A percentile compares a stretch with the other conserved stretches of the same genome.
phyloP scores from a whole-genome alignment of 148 eudicot species.

The Camellia sinensis region DNA sequence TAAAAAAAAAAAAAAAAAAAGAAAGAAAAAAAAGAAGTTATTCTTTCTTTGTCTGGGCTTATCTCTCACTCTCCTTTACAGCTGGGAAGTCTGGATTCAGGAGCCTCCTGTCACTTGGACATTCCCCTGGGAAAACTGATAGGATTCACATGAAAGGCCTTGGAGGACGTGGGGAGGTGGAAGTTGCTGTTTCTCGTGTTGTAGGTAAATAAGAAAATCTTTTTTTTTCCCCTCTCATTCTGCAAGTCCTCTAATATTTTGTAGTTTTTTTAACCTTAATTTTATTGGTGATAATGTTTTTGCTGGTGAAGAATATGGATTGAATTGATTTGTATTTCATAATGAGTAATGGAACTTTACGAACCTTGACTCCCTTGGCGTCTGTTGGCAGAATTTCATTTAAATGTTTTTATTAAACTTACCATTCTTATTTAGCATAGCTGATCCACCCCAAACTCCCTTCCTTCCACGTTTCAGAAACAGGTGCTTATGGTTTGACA shows the following conservation, averaged over 20 bases:
- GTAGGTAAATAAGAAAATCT: slow-evolving; percentile 45
- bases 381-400: not conserved
- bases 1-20: no score
- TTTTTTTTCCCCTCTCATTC: not conserved
- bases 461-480: no score
- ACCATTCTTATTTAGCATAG: not conserved
- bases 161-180: slow-evolving; percentile 98
- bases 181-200: slow-evolving; percentile 97
- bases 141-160: slow-evolving; percentile 96
- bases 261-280: not conserved
- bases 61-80: slow-evolving; percentile 26
- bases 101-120: slow-evolving; percentile 81
- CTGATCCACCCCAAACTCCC: not conserved
- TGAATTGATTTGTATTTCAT: no score
- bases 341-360: no score
- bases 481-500: not conserved
- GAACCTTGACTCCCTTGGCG: not conserved
- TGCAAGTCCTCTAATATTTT: not conserved
- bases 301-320: no score
- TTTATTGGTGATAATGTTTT: no score
- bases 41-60: not conserved
- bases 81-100: slow-evolving; percentile 86
- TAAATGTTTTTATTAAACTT: not conserved
- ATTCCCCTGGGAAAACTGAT: slow-evolving; percentile 74
- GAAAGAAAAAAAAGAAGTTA: no score